Evolutionary conservation across 1,139 yeast genomes (phyloP).

Genomic region (Kodamaea plutei): DNA sequence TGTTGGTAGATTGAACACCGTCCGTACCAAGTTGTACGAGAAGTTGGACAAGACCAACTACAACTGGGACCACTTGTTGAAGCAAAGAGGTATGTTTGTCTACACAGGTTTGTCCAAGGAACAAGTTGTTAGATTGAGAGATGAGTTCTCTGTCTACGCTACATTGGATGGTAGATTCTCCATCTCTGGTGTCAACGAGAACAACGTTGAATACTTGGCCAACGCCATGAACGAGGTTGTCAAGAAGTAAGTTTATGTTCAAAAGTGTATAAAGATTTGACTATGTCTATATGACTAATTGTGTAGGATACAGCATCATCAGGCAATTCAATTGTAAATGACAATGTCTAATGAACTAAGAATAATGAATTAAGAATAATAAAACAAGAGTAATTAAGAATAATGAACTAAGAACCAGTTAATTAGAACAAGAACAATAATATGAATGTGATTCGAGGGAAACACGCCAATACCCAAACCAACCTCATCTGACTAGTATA

Average conservation of each 20-base stretch:
- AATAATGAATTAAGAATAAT: no score
- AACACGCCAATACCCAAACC: no score
- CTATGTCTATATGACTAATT: no score
- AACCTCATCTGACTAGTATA: no score
- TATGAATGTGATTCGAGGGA: no score
- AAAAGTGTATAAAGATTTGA: background rate
- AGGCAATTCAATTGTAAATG: no score
- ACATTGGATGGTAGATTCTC: slow-evolving; percentile 90
- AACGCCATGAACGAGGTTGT: slow-evolving; percentile 63
- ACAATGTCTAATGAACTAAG: no score
- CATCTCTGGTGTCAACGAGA: slow-evolving; percentile 80
- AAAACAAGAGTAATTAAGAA: no score
- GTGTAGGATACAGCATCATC: no score
- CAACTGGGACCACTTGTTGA: slow-evolving; percentile 81
- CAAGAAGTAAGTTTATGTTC: slow-evolving; percentile 25
- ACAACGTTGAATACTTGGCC: slow-evolving; percentile 80
- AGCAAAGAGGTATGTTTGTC: slow-evolving; percentile 96
- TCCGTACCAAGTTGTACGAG: slow-evolving; percentile 64
- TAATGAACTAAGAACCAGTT: no score
- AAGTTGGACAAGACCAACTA: slow-evolving; percentile 52
- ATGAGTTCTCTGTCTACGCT: slow-evolving; percentile 74
- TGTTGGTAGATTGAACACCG: slow-evolving; percentile 68
- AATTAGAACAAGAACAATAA: no score
- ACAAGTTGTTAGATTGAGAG: slow-evolving; percentile 68
- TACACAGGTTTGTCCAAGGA: slow-evolving; percentile 74